Evolutionary conservation across 192 early-diverging fungal species (phyloP).

Genomic region (Neocallimastix lanati): DNA sequence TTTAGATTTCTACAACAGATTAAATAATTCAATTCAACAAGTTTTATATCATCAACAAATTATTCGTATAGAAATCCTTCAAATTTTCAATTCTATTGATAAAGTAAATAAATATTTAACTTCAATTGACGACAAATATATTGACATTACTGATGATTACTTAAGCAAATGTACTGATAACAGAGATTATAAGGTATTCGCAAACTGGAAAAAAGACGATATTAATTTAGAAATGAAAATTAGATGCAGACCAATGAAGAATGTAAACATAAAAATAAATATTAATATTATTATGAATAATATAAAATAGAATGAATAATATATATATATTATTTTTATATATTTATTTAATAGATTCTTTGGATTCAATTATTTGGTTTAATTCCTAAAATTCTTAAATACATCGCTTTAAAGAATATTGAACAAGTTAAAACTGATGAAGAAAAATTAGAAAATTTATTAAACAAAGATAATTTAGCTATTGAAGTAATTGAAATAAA

Average conservation of each 20-base stretch:
- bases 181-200: not conserved
- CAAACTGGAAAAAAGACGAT: not conserved
- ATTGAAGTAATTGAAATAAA: not conserved
- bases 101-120: not conserved
- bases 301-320: too few relatives aligned
- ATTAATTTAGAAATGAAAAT: not conserved
- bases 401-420: not conserved
- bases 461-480: not conserved
- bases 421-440: not conserved
- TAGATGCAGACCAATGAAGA: not conserved
- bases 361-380: not conserved
- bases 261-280: too few relatives aligned
- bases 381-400: not conserved
- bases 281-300: too few relatives aligned
- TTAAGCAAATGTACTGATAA: not conserved
- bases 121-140: not conserved
- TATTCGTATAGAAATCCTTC: not conserved
- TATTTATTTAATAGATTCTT: not conserved
- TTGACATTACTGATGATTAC: not conserved
- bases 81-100: not conserved
- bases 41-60: not conserved
- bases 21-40: not conserved
- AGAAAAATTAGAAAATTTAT: not conserved
- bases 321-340: too few relatives aligned
- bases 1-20: not conserved